A percentile compares a stretch with the other conserved stretches of the same genome.
phyloP scores from a whole-genome alignment of 768 basidiomycete species.

The Chalciporus chontae region DNA sequence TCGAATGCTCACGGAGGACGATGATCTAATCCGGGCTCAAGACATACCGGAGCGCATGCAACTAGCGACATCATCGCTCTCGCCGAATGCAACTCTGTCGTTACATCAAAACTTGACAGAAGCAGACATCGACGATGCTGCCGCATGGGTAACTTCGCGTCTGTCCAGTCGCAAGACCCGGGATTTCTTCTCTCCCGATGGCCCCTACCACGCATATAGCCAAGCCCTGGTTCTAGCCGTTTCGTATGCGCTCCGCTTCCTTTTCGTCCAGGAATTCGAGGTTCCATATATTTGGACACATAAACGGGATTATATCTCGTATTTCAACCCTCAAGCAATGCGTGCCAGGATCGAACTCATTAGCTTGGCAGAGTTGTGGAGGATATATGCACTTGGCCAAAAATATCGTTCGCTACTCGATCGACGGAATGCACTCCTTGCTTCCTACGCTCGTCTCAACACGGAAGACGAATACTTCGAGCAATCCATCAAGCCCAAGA shows the following conservation, averaged over 20 bases:
- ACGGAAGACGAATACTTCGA: conserved; percentile 75
- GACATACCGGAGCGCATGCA: conserved; percentile 98
- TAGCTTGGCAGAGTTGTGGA: conserved; percentile 80
- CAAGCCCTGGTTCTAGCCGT: conserved; percentile 75
- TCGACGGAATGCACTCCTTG: conserved; percentile 57
- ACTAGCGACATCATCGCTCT: conserved; percentile 81
- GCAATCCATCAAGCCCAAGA: conserved; percentile 57
- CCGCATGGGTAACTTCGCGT: conserved; percentile 83
- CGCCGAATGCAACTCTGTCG: conserved; percentile 56
- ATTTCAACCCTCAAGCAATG: conserved; percentile 68
- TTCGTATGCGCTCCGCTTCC: conserved; percentile 68
- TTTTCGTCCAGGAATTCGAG: conserved; percentile 88
- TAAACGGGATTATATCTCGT: conserved; percentile 85
- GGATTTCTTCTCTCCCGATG: conserved; percentile 68
- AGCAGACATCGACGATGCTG: conserved; percentile 74
- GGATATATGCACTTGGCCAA: conserved; percentile 83
- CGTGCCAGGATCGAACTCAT: conserved; percentile 69
- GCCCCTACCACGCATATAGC: conserved; percentile 56
- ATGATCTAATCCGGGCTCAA: conserved; percentile 83
- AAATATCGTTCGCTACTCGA: conserved; percentile 86
- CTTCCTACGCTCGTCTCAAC: conserved; percentile 66
- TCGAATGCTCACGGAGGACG: conserved; percentile 86
- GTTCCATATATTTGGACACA: conserved; percentile 95
- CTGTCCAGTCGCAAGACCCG: conserved; percentile 67
- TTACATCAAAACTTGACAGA: conserved; percentile 62